Base-by-base conservation (phyloP, 2,329 filamentous ascomycete genomes). In the Metarhizium guizhouense region DNA sequence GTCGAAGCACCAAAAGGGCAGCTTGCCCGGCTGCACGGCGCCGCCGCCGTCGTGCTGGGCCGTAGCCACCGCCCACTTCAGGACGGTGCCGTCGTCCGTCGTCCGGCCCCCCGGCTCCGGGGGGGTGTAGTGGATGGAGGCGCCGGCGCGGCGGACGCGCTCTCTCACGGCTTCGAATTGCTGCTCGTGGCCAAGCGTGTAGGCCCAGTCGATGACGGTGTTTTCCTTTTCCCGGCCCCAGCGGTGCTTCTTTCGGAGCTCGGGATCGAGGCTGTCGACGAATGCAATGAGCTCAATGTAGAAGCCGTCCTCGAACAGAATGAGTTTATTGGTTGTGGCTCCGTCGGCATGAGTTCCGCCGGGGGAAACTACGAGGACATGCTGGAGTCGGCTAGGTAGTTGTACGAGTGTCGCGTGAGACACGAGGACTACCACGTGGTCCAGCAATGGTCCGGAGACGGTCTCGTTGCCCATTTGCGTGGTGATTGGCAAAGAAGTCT, bases 261-360 rank as follows among this genome's bases (percentile, higher is more conserved):
- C 69, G 0, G 68, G 69, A 20, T 72, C 68, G 32, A 70, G 59
- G 10, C 67, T 75, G 20, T 78, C 66, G 51, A 81, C 71, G 64
- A 87, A 87, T 43, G 82, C 78, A 57, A 87, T 84, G 52, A 87
- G 71, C 64, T 88, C 85, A 54, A 88, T 71, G 68, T 88, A 88
- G 25, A 77, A 78, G 34, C 85, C 85, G 61, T 87, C 84, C 30
- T 72, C 63, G 57, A 88, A 79, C 14, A 85, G 69, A 20, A 87
- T 77, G 18, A 88, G 77, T 47, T 77, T 78, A 69, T 87, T 88
- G 58, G 76, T 78, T 1, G 78, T 87, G 60, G 72, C 72, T 14
- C 78, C 78, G 59, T 84, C 84, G 8, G 81, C 78, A 62, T 87
- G 84, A 16, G 70, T 73, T 40, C 85, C 85, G 54, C 85, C 85